Percentiles rank a stretch among this genome's conserved stretches.
These are phyloP conservation scores for Pseudonitzschia pungens DNA, from an alignment of 108 stramenopile genomes.

Conservation along the genomic window DNA sequence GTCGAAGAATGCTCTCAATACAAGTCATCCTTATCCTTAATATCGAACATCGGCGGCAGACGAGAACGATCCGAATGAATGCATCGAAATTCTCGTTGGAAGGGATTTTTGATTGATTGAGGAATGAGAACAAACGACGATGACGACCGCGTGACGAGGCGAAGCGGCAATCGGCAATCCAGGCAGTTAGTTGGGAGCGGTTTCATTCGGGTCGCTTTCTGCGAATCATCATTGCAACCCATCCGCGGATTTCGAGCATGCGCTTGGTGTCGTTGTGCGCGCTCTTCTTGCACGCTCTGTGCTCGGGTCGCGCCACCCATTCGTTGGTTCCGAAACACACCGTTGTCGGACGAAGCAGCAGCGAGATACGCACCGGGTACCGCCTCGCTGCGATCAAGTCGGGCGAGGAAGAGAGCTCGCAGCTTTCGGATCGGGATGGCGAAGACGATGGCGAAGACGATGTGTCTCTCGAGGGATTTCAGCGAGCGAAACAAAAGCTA, in stretches of 20 bases:
- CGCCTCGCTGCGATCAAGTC: not conserved
- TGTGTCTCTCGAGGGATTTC: slow-evolving; percentile 33
- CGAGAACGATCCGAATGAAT: too few species aligned
- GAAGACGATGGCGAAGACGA: slow-evolving; percentile 21
- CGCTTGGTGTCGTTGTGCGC: not conserved
- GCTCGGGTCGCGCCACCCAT: not conserved
- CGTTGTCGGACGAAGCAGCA: not conserved
- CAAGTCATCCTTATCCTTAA: too few species aligned
- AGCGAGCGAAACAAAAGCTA: slow-evolving; percentile 15
- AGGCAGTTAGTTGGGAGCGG: too few species aligned
- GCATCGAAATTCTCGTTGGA: too few species aligned
- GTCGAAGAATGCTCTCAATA: too few species aligned
- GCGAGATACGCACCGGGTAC: not conserved
- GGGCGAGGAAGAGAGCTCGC: not conserved
- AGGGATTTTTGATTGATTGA: too few species aligned
- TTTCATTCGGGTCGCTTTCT: too few species aligned
- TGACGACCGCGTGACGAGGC: too few species aligned
- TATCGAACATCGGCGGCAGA: too few species aligned
- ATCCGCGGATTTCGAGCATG: not conserved
- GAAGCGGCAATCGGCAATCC: too few species aligned
- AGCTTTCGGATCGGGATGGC: not conserved
- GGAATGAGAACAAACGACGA: too few species aligned
- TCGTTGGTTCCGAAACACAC: not conserved
- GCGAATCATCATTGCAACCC: too few species aligned
- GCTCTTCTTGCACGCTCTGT: not conserved